Evolutionary conservation across 1,284 basidiomycete species (phyloP), one percentile per base, ranked within the genome.

Genomic region (Cyathus olla): DNA sequence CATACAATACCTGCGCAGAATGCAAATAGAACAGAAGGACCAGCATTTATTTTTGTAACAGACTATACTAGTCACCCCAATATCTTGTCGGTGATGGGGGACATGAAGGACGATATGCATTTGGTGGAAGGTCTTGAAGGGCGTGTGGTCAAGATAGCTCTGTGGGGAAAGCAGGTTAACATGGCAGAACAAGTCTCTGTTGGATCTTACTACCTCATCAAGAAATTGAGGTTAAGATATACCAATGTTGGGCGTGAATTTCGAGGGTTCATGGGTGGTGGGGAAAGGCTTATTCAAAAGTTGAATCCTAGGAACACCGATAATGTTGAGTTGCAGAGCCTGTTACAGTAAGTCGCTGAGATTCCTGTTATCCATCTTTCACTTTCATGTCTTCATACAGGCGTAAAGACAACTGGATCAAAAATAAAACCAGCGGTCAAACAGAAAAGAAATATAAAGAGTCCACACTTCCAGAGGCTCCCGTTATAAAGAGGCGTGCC

Each of bases 21-120:
- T 10, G 26, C 28, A 29, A 24, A 26, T 9, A 29, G 13, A 54
- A 67, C 74, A 24, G 70, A 76, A 27, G 75, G 75, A 24, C 69
- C 71, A 49, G 75, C 78, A 1, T 81, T 70, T 56, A 71, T 90
- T 29, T 90, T 85, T 66, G 85, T 90, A 24, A 92, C 91, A 9
- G 91, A 93, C 71, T 93, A 91, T 68, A 90, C 89, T 2, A 69
- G 76, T 6, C 84, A 89, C 57, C 62, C 78, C 8, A 75, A 84
- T 53, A 77, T 90, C 28, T 68, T 76, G 4, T 63, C 72, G 17
- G 63, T 72, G 13, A 59, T 66, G 13, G 67, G 72, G 19, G 64
- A 72, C 4, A 69, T 75, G 44, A 60, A 35, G 31, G 31, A 13
- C 13, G 13, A 13, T 35, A 35, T 35, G 13, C 31, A 69, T 21